phyloP scores from a whole-genome alignment of 345 rosid species.

The Lagerstroemia speciosa region DNA sequence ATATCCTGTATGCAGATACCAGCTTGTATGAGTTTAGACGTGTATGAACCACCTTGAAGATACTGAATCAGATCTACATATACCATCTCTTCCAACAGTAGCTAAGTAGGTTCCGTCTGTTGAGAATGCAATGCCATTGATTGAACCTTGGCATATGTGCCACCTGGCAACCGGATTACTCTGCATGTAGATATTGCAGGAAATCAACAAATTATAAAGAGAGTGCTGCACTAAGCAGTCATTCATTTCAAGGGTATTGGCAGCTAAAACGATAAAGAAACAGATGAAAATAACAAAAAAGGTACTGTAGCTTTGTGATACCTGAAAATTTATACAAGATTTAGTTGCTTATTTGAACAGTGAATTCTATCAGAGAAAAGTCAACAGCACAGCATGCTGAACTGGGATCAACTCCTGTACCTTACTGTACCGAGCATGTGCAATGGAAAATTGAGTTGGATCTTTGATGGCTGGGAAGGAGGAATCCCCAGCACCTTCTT shows the following conservation, averaged over 20 bases:
- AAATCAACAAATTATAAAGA: background rate
- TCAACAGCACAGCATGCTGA: background rate
- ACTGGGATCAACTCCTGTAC: slow-evolving; percentile 24
- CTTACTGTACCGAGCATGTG: slow-evolving; percentile 91
- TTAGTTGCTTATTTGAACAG: background rate
- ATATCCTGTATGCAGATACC: slow-evolving; percentile 48
- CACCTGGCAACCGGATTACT: slow-evolving; percentile 96
- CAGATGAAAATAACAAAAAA: too few relatives aligned
- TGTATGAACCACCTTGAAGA: slow-evolving; percentile 2
- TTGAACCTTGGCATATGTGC: slow-evolving; percentile 95
- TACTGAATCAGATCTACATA: slow-evolving; percentile 4
- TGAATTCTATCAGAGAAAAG: background rate
- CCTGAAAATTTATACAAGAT: background rate
- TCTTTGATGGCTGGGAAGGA: slow-evolving; percentile 89
- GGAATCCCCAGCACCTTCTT: slow-evolving; percentile 89
- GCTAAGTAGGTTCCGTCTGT: slow-evolving; percentile 77
- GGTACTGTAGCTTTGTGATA: too few relatives aligned
- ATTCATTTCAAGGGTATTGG: background rate
- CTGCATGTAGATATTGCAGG: slow-evolving; percentile 39
- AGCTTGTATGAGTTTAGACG: slow-evolving; percentile 7
- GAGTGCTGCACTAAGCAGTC: background rate
- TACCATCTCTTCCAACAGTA: slow-evolving; percentile 99
- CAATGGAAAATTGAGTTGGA: slow-evolving; percentile 71
- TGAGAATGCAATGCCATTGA: slow-evolving; percentile 85
- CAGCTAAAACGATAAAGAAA: too few relatives aligned